These are phyloP conservation scores for Juglanconis oblonga DNA, from an alignment of 2,329 filamentous ascomycete species.

Conservation along the genomic window DNA sequence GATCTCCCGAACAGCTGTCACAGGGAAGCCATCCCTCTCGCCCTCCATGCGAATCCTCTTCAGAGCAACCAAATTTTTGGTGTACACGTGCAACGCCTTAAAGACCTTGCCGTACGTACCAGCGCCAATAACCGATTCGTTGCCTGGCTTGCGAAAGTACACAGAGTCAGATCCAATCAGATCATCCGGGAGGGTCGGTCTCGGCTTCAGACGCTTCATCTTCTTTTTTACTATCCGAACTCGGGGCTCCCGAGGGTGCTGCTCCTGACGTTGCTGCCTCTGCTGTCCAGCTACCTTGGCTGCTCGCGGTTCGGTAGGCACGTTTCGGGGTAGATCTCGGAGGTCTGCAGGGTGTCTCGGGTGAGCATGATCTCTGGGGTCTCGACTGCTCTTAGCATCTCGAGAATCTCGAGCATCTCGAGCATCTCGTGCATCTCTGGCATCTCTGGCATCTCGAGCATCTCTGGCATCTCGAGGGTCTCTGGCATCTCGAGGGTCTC, in stretches of 20 bases:
- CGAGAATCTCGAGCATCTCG: conserved; percentile 3
- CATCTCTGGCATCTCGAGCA: conserved; percentile 35
- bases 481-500: conserved; percentile 27
- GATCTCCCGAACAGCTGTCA: conserved; percentile 88
- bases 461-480: conserved; percentile 20
- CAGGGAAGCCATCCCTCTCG: conserved; percentile 85
- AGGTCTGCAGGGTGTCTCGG: conserved; percentile 19
- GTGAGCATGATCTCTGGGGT: conserved; percentile 20
- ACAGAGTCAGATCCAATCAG: conserved; percentile 80
- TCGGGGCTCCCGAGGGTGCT: conserved; percentile 37
- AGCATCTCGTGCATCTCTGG: conserved; percentile 28
- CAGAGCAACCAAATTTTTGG: conserved; percentile 75
- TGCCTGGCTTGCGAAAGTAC: conserved; percentile 93
- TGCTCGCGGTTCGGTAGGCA: conserved; percentile 51
- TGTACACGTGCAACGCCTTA: conserved; percentile 92
- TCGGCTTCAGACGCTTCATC: conserved; percentile 67
- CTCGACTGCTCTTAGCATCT: conserved; percentile 33
- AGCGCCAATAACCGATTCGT: conserved; percentile 92
- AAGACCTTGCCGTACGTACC: conserved; percentile 96
- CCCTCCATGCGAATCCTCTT: conserved; percentile 95
- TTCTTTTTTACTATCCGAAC: conserved; percentile 65
- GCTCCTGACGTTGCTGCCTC: conserved; percentile 17
- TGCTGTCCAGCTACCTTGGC: conserved; percentile 18
- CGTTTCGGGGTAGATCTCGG: conserved; percentile 41
- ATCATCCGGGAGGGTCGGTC: conserved; percentile 68